Base-by-base conservation (phyloP, 176 grass and related monocot species). In the Bonia amplexicaulis region DNA sequence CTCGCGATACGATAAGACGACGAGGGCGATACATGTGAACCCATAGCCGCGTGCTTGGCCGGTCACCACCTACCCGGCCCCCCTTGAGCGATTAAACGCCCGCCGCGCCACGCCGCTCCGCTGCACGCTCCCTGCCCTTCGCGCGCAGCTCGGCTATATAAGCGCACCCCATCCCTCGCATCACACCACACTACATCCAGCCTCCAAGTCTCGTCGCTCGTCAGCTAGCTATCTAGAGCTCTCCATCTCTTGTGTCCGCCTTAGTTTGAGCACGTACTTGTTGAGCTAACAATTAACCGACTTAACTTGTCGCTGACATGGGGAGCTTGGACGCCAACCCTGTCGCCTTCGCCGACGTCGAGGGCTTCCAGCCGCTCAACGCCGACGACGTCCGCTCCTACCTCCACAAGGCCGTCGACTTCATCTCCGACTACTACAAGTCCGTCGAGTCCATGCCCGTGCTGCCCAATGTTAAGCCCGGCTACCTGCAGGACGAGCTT, bases 361-460 rank as follows among this genome's bases (percentile, higher is more conserved):
- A 6, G 13, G 6, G 25, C 10, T 85, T 88, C 72, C 78, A 72
- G 63, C 90, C 86, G 6, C 76, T 92, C 0, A 70, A 92, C 52
- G 12, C 70, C n/a, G 86, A 89, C 1, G 78, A 89, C 23, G 83
- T 92, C 5, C 87, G 83, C 6, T n/a, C 78, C 0, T 85, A 86
- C 71, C 79, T 92, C 7, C 83, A 80, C 46, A 81, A 80, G 37
- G 23, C 90, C 3, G 84, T 92, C 0, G 86, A 89, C 62, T 89
- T 92, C 90, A 86, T 92, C 66, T 67, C 26, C 13, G 87, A 92
- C 69, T 92, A 92, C 83, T 92, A 84, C 62, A 89, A 86, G 53
- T 55, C 59, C 0, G 83, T 92, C 0, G 90, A 92, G n/a, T 74
- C 90, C 0, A n/a, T 74, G 0, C 78, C 87, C 0, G 88, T 89